Evolutionary conservation across 805 yeast genomes (phyloP), one percentile per base, ranked within the genome.

Genomic region (Candida sakaeoensis): DNA sequence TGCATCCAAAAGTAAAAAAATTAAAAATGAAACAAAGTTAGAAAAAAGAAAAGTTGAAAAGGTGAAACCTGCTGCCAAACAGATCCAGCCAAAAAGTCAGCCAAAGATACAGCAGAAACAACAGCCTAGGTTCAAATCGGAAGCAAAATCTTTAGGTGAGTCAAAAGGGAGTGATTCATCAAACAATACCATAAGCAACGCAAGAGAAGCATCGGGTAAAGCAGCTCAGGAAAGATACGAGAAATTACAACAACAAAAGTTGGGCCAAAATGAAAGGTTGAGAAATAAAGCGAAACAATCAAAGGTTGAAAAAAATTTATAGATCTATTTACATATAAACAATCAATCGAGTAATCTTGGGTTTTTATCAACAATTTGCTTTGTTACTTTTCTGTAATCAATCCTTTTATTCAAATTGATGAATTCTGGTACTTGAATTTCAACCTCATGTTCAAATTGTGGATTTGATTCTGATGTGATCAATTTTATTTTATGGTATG

Each of bases 141-240:
- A 34, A 10, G 24, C 37, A 2, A 34, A 27, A 24, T 14, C 37
- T 2, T 25, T 34, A 12, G 23, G 37, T 25, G 29, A 34, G 17
- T 9, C 9, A n/a, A 12, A 23, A 7, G 18, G 18, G 14, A 17
- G 23, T 26, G 29, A 13, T 10, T 26, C 29, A 12, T 9, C 8
- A 12, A 14, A 23, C 24, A 13, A 8, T 19, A 33, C 36, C 6
- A 5, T 15, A 4, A 22, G 12, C 21, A 18, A 23, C 15, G 48
- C 61, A 14, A 52, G 47, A 35, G 60, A 51, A 15, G 71, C 71
- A 2, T 68, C 60, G 2, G 73, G 71, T 4, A 48, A 44, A 30
- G 74, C 74, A 5, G 73, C 73, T 2, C 67, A 68, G 39, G 53
- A 47, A 25, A 45, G 74, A 33, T 60, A 44, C 43, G 45, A 55